These are phyloP conservation scores for Botryotinia convoluta DNA, from an alignment of 2,329 filamentous ascomycete species.

Conservation along the genomic window DNA sequence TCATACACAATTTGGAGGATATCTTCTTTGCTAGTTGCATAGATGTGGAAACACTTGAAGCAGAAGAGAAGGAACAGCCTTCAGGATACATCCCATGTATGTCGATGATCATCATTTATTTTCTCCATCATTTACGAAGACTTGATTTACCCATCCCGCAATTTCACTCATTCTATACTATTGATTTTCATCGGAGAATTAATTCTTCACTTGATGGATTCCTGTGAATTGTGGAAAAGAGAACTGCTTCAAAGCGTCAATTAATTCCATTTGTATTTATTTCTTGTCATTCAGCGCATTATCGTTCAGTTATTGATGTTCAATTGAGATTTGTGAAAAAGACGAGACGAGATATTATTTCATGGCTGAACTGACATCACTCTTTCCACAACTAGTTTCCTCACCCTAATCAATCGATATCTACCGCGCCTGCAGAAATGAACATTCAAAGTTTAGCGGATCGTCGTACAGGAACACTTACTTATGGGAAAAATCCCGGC, in stretches of 20 bases:
- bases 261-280: neutral
- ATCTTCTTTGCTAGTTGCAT: constrained; percentile 8
- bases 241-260: neutral
- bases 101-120: neutral
- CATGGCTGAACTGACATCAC: constrained; percentile 5
- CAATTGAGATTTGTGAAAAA: neutral
- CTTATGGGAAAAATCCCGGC: neutral
- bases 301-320: neutral
- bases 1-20: neutral
- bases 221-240: neutral
- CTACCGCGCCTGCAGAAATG: constrained; percentile 10
- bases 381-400: constrained; percentile 15
- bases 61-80: constrained; percentile 8
- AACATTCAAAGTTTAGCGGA: constrained; percentile 16
- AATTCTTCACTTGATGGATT: neutral
- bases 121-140: neutral
- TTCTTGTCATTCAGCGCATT: neutral
- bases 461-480: constrained; percentile 11
- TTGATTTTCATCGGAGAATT: constrained; percentile 9
- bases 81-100: constrained; percentile 9
- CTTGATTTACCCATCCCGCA: neutral
- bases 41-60: constrained; percentile 10
- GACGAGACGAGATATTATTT: neutral
- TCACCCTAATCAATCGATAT: constrained; percentile 15
- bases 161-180: neutral